Evolutionary conservation across 1,284 basidiomycete genomes (phyloP).

Genomic region (Cutaneotrichosporon daszewskae): DNA sequence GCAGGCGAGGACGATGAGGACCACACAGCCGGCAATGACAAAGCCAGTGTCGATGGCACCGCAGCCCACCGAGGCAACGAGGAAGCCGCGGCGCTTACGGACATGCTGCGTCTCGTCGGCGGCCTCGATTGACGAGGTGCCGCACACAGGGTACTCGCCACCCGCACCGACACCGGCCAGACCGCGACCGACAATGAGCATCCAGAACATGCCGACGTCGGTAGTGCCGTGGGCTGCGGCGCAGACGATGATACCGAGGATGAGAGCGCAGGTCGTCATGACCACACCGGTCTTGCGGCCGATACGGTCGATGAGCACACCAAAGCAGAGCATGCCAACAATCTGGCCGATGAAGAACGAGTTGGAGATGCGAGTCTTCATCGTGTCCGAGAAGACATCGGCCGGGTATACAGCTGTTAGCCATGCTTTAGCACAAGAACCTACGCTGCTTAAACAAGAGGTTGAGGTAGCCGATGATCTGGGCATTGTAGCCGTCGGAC

Average conservation of each 20-base stretch:
- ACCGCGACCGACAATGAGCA: conserved; percentile 64
- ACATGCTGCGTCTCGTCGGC: conserved; percentile 59
- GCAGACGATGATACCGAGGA: conserved; percentile 25
- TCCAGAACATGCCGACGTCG: conserved; percentile 58
- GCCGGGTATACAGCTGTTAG: conserved; percentile 21
- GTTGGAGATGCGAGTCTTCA: conserved; percentile 30
- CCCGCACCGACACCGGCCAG: conserved; percentile 66
- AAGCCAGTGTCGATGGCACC: conserved; percentile 21
- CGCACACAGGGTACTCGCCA: conserved; percentile 68
- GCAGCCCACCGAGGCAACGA: conserved; percentile 70
- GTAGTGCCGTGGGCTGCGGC: conserved; percentile 20
- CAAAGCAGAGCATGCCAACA: conserved; percentile 23
- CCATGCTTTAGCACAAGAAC: not conserved
- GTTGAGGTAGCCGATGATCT: conserved; percentile 18
- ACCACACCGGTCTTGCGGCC: conserved; percentile 31
- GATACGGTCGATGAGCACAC: conserved; percentile 26
- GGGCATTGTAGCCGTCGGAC: conserved; percentile 31
- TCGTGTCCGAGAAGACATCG: conserved; percentile 10
- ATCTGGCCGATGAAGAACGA: conserved; percentile 27
- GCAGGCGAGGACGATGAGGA: conserved; percentile 23
- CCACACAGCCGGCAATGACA: conserved; percentile 17
- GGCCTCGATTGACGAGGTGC: conserved; percentile 60
- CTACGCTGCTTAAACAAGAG: conserved; percentile 8
- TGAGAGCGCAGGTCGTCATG: conserved; percentile 24
- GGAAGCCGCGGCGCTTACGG: conserved; percentile 57